Conservation (phyloP, 129 eudicot genomes). For the Silybum marianum region DNA sequence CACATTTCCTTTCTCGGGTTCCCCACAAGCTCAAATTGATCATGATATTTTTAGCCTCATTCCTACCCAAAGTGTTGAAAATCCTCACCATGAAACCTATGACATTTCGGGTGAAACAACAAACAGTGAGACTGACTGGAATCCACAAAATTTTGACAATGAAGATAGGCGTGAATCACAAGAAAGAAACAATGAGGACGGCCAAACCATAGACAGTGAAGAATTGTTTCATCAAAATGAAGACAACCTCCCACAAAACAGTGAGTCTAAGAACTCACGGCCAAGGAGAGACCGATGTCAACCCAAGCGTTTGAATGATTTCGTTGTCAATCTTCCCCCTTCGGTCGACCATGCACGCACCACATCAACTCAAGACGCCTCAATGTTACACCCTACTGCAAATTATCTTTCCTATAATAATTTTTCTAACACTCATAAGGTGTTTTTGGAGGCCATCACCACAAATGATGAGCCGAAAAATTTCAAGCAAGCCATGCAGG, state of each 20-base stretch:
- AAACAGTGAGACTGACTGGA: background rate
- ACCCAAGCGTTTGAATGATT: background rate
- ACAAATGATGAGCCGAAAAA: background rate
- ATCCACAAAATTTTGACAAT: no score
- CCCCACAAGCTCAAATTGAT: constrained; percentile 2
- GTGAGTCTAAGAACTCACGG: no score
- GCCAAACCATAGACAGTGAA: no score
- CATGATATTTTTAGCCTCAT: constrained; percentile 6
- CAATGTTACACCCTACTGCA: background rate
- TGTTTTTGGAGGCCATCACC: background rate
- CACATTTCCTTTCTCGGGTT: constrained; percentile 1
- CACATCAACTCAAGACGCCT: background rate
- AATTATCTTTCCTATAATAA: background rate
- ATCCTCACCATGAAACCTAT: background rate
- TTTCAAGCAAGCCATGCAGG: background rate
- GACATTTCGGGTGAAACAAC: background rate
- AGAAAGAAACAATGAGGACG: no score
- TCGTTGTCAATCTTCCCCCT: background rate
- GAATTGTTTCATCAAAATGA: no score
- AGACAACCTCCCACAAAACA: no score
- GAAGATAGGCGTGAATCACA: no score
- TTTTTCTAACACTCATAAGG: background rate
- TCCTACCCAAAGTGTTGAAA: background rate
- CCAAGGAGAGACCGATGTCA: no score
- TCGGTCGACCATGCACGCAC: background rate